Evolutionary conservation across 2,329 filamentous ascomycete species (phyloP).

Genomic region (Leptographium galeiforme): DNA sequence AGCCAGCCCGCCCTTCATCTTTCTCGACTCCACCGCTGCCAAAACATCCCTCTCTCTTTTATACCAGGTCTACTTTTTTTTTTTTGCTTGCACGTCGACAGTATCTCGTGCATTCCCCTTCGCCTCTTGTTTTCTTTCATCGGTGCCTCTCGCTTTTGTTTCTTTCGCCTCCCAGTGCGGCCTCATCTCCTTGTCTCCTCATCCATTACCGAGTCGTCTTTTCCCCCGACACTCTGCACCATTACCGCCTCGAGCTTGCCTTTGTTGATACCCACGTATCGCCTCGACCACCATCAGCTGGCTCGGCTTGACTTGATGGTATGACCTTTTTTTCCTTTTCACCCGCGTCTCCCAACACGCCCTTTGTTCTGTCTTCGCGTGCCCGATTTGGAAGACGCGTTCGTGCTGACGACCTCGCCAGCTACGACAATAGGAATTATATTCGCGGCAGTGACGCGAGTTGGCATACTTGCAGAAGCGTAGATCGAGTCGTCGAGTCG

Average conservation of each 20-base stretch:
- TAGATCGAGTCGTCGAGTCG: background rate
- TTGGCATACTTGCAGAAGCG: background rate
- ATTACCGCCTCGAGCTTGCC: background rate
- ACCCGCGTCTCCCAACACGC: background rate
- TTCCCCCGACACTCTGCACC: too few species aligned
- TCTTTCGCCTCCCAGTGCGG: background rate
- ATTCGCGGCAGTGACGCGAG: background rate
- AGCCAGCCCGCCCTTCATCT: background rate
- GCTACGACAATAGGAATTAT: background rate
- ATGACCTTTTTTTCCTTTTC: background rate
- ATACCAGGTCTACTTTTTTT: constrained; percentile 6
- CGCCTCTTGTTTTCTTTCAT: background rate
- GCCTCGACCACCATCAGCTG: background rate
- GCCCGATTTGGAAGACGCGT: background rate
- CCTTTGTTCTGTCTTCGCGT: too few species aligned
- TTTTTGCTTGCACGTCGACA: constrained; percentile 1
- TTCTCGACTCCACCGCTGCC: constrained; percentile 13
- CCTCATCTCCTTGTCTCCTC: background rate
- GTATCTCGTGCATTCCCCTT: background rate
- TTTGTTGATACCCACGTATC: background rate
- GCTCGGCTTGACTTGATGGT: background rate
- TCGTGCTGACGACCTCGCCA: background rate
- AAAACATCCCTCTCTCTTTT: constrained; percentile 14
- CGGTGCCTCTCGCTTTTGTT: background rate
- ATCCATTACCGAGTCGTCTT: background rate